Base-by-base conservation (phyloP, 208 protist genomes). In the Trypanosoma vivax region DNA sequence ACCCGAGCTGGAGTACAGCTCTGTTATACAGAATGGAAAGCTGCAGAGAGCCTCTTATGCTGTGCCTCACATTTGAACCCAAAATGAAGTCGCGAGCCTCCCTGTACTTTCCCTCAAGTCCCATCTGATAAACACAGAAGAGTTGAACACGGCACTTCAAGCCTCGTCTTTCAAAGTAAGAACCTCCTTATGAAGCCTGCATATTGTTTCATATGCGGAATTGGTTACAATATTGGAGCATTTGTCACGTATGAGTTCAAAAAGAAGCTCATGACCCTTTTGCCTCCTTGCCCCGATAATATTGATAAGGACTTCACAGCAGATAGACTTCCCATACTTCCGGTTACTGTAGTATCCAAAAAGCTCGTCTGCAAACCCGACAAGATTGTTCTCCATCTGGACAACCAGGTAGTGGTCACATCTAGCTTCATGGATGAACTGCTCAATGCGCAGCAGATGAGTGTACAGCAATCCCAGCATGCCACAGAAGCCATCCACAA, bases 1-100 rank as follows among this genome's bases (percentile, higher is more conserved):
- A 76, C 6, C 80, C 81, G 35, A 94, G 69, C 53, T 91, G 87
- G 3, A 78, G 75, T 56, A 94, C 75, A 29, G 74, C 73, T 35
- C 87, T 73, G 64, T 94, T 91, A 42, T 83, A 76, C 27, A 89
- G 39, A 46, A 89, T 76, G n/a, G 70, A 64, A 35, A 88, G 70
- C 34, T 66, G 53, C 30, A 62, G 39, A 38, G 48, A 66, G n/a
- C 43, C 56, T 23, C 41, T 46, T 57, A 83, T 43, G 46, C 50
- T 65, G 39, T 70, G 72, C 2, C 57, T 54, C 29, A 78, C 53
- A 30, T 65, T 70, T 23, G 80, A 78, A 31, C 86, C 82, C 54
- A 86, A 70, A 27, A 94, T 52, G 27, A 82, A 54, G 51, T 94
- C 86, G 11, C 78, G 63, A 27, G 75, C 86, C 48, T 88, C 75